Evolutionary conservation across 164 flowering plant genomes (phyloP).

Genomic region (Aristolochia contorta): DNA sequence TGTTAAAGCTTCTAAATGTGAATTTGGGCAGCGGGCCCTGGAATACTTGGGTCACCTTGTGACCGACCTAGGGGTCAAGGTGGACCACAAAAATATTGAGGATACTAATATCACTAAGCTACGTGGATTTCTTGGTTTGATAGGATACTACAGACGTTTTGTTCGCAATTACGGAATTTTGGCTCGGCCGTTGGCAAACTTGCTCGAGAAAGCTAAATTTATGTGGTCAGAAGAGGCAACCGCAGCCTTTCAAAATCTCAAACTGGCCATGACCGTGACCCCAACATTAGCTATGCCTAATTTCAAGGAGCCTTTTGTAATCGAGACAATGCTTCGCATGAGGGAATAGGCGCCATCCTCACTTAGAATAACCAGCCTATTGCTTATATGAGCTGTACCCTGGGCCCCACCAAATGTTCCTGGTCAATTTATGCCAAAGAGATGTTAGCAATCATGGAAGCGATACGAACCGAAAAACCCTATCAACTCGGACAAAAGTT

Average conservation of each 20-base stretch:
- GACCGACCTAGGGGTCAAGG: neutral
- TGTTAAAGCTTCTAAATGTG: slow-evolving; percentile 6
- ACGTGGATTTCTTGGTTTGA: slow-evolving; percentile 7
- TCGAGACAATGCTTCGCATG: too few relatives aligned
- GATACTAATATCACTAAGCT: neutral
- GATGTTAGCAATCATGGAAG: neutral
- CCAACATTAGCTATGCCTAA: too few relatives aligned
- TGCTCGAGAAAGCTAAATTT: slow-evolving; percentile 6
- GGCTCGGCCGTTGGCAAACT: neutral
- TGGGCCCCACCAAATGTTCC: too few relatives aligned
- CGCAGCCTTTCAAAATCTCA: neutral
- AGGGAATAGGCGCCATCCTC: neutral
- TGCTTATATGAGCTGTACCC: neutral
- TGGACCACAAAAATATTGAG: neutral
- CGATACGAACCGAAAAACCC: neutral
- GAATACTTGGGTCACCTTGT: slow-evolving; percentile 13
- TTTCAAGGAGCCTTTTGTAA: too few relatives aligned
- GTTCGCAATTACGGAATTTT: neutral
- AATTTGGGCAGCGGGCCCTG: slow-evolving; percentile 2
- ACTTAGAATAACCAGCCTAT: too few relatives aligned
- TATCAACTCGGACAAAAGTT: neutral
- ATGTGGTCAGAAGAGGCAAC: neutral
- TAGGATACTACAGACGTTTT: slow-evolving; percentile 13
- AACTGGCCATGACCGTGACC: too few relatives aligned
- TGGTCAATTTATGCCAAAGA: too few relatives aligned